Conservation (phyloP, 305 asterid genomes). For the Solanum hybrid region DNA sequence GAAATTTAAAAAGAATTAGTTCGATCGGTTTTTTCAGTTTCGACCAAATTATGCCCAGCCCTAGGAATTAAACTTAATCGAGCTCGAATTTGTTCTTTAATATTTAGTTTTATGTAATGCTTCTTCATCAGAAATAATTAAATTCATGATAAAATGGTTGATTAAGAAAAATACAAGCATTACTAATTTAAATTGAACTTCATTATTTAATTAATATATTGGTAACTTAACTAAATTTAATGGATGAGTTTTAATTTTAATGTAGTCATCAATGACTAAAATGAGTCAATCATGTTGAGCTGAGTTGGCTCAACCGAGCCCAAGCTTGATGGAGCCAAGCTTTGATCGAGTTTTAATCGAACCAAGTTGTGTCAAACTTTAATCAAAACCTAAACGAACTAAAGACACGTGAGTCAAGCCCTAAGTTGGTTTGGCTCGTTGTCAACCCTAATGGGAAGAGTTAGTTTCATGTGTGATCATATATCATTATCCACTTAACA, state of each 20-base stretch:
- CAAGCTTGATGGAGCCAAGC: background rate
- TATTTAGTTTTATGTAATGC: background rate
- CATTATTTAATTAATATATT: too few species aligned
- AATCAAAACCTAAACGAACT: too few species aligned
- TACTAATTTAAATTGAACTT: background rate
- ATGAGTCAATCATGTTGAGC: background rate
- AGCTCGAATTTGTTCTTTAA: background rate
- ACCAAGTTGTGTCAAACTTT: background rate
- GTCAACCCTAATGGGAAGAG: too few species aligned
- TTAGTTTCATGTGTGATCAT: too few species aligned
- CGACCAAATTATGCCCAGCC: too few species aligned
- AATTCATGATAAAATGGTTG: background rate
- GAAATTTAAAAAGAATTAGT: too few species aligned
- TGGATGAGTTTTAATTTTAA: background rate
- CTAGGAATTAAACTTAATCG: too few species aligned
- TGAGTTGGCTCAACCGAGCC: background rate
- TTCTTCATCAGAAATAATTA: background rate
- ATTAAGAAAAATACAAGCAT: background rate
- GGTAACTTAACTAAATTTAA: background rate
- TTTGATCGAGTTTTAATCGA: background rate
- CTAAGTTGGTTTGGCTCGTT: too few species aligned
- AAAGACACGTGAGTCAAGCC: too few species aligned
- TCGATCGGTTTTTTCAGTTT: too few species aligned
- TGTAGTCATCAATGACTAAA: background rate
- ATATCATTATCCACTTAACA: too few species aligned